Base-by-base conservation (phyloP, 2,329 filamentous ascomycete genomes). In the Trichoderma koningii region DNA sequence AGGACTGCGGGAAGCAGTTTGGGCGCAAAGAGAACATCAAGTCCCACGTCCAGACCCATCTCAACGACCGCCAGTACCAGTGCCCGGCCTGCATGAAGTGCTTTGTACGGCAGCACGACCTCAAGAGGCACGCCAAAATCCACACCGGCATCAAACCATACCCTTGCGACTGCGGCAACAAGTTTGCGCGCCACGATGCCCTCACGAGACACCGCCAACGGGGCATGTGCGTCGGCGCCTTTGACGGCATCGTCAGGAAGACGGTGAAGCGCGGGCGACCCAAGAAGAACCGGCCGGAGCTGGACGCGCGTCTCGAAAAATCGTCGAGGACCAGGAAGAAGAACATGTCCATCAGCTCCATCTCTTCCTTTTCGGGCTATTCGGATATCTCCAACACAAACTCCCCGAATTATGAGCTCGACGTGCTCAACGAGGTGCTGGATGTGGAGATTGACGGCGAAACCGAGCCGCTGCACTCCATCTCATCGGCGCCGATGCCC, bases 21-120 rank as follows among this genome's bases (percentile, higher is more conserved):
- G 94, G 93, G n/a, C 87, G 95, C 71, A 96, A 97, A 76, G 95
- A 99, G 77, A 98, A 99, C 79, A 97, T 98, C 81, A 96, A 97
- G 76, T 96, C 93, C 0, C 95, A 99, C 76, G 92, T 99, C 15
- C 95, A 99, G 78, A 99, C 95, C 3, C 95, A 99, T 78, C 88
- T 99, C 69, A 95, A 96, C 72, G 95, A 99, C 76, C 87, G 95
- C 55, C 95, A 97, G 75, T 99, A 92, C 79, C 89, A 92, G 76
- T 99, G 95, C 78, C 93, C 94, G 52, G 89, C 91, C 63, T 99
- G 95, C 80, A 85, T 90, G 60, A 98, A 98, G 80, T 94, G 93
- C 79, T 99, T 99, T 75, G 95, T 98, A 48, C 89, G 95, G 44
- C 93, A 97, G 72, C 95, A 99, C 76, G 95, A 99, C 76, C 87